A percentile compares a stretch with the other conserved stretches of the same genome.
phyloP scores from a whole-genome alignment of 2,329 filamentous ascomycete genomes.

The Endothia cerciana region DNA sequence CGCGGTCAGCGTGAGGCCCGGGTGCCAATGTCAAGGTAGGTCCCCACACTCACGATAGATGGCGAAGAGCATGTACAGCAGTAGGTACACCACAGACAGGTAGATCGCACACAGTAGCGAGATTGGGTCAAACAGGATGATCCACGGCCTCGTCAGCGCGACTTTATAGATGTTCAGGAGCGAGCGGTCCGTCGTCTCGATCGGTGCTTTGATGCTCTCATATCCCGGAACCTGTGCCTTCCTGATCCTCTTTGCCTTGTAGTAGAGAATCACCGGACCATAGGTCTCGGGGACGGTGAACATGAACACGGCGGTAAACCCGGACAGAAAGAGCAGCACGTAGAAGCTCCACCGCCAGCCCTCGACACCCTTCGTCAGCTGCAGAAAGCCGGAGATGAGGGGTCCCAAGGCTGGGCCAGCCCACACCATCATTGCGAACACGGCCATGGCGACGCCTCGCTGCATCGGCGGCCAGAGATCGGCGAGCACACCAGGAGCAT shows the following conservation, averaged over 20 bases:
- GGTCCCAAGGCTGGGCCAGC: conserved; percentile 58
- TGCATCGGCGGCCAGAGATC: conserved; percentile 57
- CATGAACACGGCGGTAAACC: conserved; percentile 47
- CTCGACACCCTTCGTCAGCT: conserved; percentile 50
- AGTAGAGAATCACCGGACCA: conserved; percentile 51
- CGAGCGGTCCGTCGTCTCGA: conserved; percentile 50
- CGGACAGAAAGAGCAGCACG: conserved; percentile 49
- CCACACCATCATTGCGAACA: conserved; percentile 58
- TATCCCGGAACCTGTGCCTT: conserved; percentile 53
- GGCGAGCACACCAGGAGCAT: conserved; percentile 55
- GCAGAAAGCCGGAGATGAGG: conserved; percentile 59
- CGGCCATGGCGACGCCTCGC: conserved; percentile 57
- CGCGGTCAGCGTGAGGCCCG: not conserved
- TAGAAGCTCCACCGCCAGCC: conserved; percentile 59
- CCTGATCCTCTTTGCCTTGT: conserved; percentile 58
- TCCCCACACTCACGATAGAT: conserved; percentile 47
- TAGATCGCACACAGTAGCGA: conserved; percentile 57
- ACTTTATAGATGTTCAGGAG: conserved; percentile 53
- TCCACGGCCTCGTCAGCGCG: conserved; percentile 53
- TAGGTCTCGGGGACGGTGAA: conserved; percentile 63
- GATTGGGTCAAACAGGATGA: conserved; percentile 58
- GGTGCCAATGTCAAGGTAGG: too few relatives aligned
- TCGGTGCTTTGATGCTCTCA: conserved; percentile 53
- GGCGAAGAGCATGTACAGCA: conserved; percentile 62
- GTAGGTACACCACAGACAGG: conserved; percentile 55